Evolutionary conservation across 2,329 filamentous ascomycete species (phyloP).

Genomic region (Fusarium marasasianum): DNA sequence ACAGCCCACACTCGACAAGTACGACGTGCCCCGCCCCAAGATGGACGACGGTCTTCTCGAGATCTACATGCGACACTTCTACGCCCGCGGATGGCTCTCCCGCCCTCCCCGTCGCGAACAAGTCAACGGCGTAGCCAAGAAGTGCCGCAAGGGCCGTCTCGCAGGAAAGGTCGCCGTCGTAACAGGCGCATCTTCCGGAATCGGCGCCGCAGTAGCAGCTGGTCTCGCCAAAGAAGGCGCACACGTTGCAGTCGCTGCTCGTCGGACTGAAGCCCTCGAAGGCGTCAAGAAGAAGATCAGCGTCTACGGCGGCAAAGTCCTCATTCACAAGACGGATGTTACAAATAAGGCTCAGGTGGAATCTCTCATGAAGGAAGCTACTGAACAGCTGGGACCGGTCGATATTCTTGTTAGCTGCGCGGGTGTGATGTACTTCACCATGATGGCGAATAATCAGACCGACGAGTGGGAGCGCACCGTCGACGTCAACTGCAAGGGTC

Average conservation of each 20-base stretch:
- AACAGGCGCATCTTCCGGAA: constrained; percentile 83
- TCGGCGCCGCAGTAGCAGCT: constrained; percentile 77
- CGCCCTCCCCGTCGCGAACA: constrained; percentile 64
- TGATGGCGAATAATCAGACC: constrained; percentile 80
- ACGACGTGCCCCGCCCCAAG: constrained; percentile 70
- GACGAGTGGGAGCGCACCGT: constrained; percentile 86
- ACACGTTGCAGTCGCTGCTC: constrained; percentile 76
- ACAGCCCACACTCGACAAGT: constrained; percentile 62
- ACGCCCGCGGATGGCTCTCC: constrained; percentile 79
- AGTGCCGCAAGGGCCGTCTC: constrained; percentile 63
- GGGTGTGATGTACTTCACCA: constrained; percentile 88
- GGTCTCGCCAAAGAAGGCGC: constrained; percentile 77
- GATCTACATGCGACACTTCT: constrained; percentile 84
- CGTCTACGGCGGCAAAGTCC: constrained; percentile 68
- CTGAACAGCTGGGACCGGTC: constrained; percentile 72
- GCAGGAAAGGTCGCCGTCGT: constrained; percentile 77
- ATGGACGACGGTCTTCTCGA: constrained; percentile 76
- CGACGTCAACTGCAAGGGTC: constrained; percentile 87
- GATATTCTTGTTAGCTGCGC: constrained; percentile 85
- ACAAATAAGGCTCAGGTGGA: constrained; percentile 74
- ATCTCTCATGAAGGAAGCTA: constrained; percentile 67
- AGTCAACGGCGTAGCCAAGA: constrained; percentile 39
- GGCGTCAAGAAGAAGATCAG: constrained; percentile 69
- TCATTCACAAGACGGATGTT: constrained; percentile 77
- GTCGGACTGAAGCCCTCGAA: constrained; percentile 75